A percentile compares a stretch with the other conserved stretches of the same genome.
Conservation (phyloP, 768 basidiomycete genomes). For the Boletus edulis region DNA sequence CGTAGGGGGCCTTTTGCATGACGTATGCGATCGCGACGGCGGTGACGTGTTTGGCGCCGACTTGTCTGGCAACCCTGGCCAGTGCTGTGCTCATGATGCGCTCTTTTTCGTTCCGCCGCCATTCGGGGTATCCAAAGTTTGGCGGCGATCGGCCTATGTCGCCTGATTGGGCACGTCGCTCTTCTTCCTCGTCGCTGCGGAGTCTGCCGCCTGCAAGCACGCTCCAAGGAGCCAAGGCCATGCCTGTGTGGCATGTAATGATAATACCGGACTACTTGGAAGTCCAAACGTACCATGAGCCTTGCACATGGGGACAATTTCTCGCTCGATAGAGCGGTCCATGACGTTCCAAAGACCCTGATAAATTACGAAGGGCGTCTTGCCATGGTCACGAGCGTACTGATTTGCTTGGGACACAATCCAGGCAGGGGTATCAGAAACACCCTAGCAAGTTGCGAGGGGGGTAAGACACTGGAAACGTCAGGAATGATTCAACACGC, state of each 20-base stretch:
- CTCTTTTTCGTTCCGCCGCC: conserved; percentile 49
- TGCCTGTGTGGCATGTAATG: conserved; percentile 2
- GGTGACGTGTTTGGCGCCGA: conserved; percentile 47
- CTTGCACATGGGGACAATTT: conserved; percentile 38
- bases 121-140: conserved; percentile 10
- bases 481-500: neutral
- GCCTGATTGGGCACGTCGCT: conserved; percentile 23
- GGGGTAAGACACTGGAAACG: neutral
- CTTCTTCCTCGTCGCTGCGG: conserved; percentile 32
- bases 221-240: conserved; percentile 39
- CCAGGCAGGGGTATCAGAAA: conserved; percentile 39
- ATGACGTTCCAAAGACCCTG: conserved; percentile 37
- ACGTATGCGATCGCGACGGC: conserved; percentile 47
- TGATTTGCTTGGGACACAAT: conserved; percentile 40
- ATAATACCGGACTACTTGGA: neutral
- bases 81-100: conserved; percentile 41
- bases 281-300: conserved; percentile 16
- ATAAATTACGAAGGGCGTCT: conserved; percentile 46
- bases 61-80: conserved; percentile 49
- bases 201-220: conserved; percentile 36
- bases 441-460: conserved; percentile 11
- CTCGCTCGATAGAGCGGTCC: conserved; percentile 42
- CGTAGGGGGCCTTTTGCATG: conserved; percentile 51
- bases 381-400: conserved; percentile 40
- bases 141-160: neutral